phyloP scores from a whole-genome alignment of 768 basidiomycete species.

The Tephrocybe sp. region DNA sequence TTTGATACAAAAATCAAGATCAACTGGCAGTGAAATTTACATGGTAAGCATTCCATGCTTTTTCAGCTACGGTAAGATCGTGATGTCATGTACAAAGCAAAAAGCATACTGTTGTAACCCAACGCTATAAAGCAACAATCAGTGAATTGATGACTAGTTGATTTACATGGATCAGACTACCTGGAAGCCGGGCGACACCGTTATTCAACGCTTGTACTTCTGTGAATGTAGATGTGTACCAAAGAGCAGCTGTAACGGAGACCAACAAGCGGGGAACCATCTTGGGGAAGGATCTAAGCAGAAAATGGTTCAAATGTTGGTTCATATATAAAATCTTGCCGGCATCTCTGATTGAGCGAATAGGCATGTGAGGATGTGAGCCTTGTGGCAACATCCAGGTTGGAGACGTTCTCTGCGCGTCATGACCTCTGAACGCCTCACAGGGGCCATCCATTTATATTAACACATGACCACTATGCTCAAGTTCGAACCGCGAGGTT shows the following conservation, averaged over 20 bases:
- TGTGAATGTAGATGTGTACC: constrained; percentile 13
- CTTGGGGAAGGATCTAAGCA: background rate
- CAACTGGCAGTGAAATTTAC: constrained; percentile 26
- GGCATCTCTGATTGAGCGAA: background rate
- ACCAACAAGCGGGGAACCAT: constrained; percentile 24
- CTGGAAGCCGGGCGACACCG: constrained; percentile 37
- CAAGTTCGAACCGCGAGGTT: no score
- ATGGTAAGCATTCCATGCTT: constrained; percentile 71
- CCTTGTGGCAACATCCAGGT: background rate
- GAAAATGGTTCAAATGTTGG: background rate
- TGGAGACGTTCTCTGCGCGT: background rate
- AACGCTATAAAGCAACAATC: constrained; percentile 34
- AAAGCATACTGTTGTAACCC: constrained; percentile 58
- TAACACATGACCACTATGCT: background rate
- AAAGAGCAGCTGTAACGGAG: constrained; percentile 12
- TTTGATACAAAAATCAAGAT: background rate
- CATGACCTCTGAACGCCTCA: background rate
- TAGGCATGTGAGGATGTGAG: background rate
- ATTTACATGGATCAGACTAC: constrained; percentile 18
- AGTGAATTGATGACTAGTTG: background rate
- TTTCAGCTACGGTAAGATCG: background rate
- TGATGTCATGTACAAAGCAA: background rate
- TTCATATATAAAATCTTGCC: background rate
- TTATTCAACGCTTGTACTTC: constrained; percentile 20
- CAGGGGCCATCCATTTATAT: background rate